Conservation (phyloP, 306 rosid species). For the Lathyrus sativus region DNA sequence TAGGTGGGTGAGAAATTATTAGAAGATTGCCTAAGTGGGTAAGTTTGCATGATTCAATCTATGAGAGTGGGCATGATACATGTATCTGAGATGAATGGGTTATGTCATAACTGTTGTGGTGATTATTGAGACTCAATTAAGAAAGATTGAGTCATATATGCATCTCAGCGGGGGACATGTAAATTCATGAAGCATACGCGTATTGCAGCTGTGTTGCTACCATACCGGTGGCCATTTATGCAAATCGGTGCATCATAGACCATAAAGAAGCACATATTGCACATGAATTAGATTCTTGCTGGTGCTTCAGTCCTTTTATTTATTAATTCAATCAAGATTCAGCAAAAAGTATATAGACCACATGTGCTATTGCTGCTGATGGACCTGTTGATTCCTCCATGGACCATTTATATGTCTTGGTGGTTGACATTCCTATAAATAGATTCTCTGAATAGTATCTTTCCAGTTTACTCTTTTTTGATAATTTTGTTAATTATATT, state of each 20-base stretch:
- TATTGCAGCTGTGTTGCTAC: neutral
- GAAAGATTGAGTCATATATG: constrained; percentile 2
- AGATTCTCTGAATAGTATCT: constrained; percentile 16
- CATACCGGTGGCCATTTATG: neutral
- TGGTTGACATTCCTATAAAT: constrained; percentile 23
- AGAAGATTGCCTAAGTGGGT: neutral
- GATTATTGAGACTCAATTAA: neutral
- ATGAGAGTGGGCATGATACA: neutral
- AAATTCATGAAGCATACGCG: neutral
- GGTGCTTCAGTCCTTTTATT: constrained; percentile 11
- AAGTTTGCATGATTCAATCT: neutral
- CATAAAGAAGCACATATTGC: constrained; percentile 11
- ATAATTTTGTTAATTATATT: constrained; percentile 37
- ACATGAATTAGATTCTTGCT: neutral
- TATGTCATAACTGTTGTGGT: neutral
- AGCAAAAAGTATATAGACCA: constrained; percentile 11
- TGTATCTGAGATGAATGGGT: neutral
- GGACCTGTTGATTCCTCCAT: constrained; percentile 2
- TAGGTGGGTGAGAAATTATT: neutral
- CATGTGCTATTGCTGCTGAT: neutral
- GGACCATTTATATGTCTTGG: constrained; percentile 16
- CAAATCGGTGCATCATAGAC: neutral
- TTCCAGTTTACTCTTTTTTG: constrained; percentile 15
- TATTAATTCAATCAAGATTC: constrained; percentile 26
- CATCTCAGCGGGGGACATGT: constrained; percentile 1